Evolutionary conservation across 495 filamentous ascomycete genomes (phyloP).

Genomic region (Podospora comata): DNA sequence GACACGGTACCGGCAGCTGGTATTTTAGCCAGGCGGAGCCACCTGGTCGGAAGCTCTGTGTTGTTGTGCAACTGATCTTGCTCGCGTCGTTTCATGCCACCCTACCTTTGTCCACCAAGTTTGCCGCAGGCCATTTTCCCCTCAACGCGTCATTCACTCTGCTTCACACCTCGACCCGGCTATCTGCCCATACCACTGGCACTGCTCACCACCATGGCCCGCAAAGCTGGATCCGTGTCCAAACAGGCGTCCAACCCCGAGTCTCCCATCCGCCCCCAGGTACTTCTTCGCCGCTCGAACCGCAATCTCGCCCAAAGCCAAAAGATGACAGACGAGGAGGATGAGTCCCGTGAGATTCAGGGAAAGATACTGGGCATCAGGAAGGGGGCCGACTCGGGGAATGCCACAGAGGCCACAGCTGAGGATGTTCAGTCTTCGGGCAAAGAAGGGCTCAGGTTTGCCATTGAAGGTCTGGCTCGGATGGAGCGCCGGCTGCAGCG

Average conservation of each 20-base stretch:
- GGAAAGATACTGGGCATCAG: conserved; percentile 21
- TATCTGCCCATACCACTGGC: not conserved
- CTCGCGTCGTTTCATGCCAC: not conserved
- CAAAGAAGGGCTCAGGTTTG: conserved; percentile 27
- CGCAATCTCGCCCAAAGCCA: conserved; percentile 21
- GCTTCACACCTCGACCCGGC: not conserved
- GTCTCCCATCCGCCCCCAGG: conserved; percentile 21
- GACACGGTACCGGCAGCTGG: not conserved
- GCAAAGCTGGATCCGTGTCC: conserved; percentile 1
- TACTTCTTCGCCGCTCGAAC: conserved; percentile 25
- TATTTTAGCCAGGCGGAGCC: not conserved
- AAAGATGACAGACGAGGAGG: conserved; percentile 10
- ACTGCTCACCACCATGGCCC: conserved; percentile 9
- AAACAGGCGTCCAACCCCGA: not conserved
- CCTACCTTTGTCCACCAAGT: not conserved
- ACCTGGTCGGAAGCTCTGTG: not conserved
- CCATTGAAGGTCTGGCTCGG: conserved; percentile 30
- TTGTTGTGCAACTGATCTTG: not conserved
- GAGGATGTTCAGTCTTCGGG: conserved; percentile 1
- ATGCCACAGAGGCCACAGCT: conserved; percentile 9
- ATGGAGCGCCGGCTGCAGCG: conserved; percentile 30
- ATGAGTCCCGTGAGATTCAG: conserved; percentile 15
- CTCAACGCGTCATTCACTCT: not conserved
- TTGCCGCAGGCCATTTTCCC: not conserved
- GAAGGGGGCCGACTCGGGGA: not conserved